Percentiles rank a stretch among this genome's conserved stretches.
These are phyloP conservation scores for Cladochytrium replicatum DNA, from an alignment of 192 early-diverging fungal species.

Conservation along the genomic window DNA sequence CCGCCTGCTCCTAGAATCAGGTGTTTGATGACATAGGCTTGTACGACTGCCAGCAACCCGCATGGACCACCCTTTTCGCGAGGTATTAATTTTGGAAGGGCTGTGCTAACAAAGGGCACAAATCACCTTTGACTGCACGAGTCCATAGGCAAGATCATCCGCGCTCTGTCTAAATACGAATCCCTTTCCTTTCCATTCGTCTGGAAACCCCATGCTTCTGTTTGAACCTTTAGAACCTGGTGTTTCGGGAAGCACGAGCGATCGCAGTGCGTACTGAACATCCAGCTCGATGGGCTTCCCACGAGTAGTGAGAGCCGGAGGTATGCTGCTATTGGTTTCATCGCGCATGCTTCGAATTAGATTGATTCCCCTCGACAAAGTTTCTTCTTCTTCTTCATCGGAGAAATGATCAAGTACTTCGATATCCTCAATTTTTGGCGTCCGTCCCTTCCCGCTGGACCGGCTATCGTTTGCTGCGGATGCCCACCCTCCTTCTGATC, in stretches of 20 bases:
- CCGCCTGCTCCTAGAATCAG: neutral
- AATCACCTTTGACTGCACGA: constrained; percentile 36
- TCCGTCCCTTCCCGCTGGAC: too few relatives aligned
- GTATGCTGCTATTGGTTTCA: neutral
- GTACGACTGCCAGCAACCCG: constrained; percentile 39
- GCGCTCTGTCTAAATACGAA: constrained; percentile 19
- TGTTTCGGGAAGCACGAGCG: constrained; percentile 11
- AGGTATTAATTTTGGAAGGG: neutral
- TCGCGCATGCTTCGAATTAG: neutral
- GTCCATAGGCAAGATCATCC: constrained; percentile 26
- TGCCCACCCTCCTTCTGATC: too few relatives aligned
- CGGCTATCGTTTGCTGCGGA: too few relatives aligned
- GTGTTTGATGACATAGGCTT: constrained; percentile 33
- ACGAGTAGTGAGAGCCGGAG: neutral
- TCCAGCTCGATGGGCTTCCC: neutral
- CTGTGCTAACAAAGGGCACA: neutral
- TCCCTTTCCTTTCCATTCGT: constrained; percentile 36
- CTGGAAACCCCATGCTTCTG: constrained; percentile 7
- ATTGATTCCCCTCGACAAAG: neutral
- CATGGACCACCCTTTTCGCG: constrained; percentile 37
- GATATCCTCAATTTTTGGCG: too few relatives aligned
- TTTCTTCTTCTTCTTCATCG: too few relatives aligned
- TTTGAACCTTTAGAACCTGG: neutral
- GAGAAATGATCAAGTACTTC: too few relatives aligned
- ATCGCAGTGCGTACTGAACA: neutral